A percentile compares a stretch with the other conserved stretches of the same genome.
Evolutionary conservation across 306 rosid genomes (phyloP).

Genomic region (Luffa acutangula): DNA sequence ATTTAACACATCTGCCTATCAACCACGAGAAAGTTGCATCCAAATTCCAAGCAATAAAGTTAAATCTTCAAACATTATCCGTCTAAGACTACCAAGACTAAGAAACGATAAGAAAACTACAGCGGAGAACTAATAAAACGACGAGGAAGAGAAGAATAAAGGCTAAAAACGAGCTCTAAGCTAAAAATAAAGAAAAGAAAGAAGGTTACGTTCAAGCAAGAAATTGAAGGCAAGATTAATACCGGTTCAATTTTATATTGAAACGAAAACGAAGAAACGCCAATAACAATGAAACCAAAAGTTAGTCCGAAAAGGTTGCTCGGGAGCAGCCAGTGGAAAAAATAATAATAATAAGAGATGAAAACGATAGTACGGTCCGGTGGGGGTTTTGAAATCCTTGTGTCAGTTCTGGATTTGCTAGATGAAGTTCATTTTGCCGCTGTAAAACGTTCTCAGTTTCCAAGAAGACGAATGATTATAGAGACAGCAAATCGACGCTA

Average conservation of each 20-base stretch:
- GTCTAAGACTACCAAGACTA: background rate
- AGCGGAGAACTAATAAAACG: background rate
- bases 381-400: slow-evolving; percentile 34
- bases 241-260: background rate
- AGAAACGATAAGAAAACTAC: background rate
- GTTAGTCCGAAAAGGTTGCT: background rate
- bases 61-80: background rate
- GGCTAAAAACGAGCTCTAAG: background rate
- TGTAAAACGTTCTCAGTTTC: background rate
- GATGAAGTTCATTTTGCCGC: background rate
- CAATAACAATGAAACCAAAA: slow-evolving; percentile 14
- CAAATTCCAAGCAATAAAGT: background rate
- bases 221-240: background rate
- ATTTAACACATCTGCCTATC: background rate
- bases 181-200: background rate
- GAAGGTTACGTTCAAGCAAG: background rate
- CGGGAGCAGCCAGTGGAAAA: background rate
- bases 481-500: background rate
- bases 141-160: background rate
- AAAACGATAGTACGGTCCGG: background rate
- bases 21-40: background rate
- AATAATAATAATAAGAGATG: background rate
- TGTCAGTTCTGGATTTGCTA: background rate
- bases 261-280: background rate
- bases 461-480: background rate